These are phyloP conservation scores for Suhomyces kunorum DNA, from an alignment of 1,139 yeast species.

Conservation along the genomic window DNA sequence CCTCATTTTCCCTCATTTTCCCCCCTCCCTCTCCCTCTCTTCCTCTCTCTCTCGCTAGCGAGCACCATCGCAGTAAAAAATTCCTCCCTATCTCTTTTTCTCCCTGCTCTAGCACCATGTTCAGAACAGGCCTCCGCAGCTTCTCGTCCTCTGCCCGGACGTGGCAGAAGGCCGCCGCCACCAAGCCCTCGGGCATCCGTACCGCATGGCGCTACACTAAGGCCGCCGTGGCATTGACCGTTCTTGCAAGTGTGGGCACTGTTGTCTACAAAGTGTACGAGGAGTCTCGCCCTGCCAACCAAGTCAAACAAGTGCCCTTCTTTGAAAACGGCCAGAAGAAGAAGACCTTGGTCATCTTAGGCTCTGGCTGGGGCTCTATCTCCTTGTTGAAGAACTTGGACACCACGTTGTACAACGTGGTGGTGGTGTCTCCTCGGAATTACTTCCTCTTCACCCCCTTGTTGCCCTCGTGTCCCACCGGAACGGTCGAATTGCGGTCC, in stretches of 20 bases:
- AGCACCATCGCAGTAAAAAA: background rate
- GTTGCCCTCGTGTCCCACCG: constrained; percentile 92
- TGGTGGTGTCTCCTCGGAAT: constrained; percentile 90
- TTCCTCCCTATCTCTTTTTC: background rate
- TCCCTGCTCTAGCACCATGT: constrained; percentile 6
- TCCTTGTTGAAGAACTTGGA: constrained; percentile 82
- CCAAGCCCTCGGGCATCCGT: constrained; percentile 22
- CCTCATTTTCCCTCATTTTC: no score
- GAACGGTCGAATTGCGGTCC: constrained; percentile 87
- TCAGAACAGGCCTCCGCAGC: constrained; percentile 12
- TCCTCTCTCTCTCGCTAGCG: background rate
- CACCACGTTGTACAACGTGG: constrained; percentile 82
- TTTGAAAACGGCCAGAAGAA: constrained; percentile 71
- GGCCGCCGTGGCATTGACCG: constrained; percentile 28
- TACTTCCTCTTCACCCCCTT: constrained; percentile 93
- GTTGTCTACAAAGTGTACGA: constrained; percentile 57
- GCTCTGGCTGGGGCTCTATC: constrained; percentile 94
- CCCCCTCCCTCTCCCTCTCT: constrained; percentile 2
- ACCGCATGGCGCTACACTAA: constrained; percentile 35
- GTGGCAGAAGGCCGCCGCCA: constrained; percentile 16
- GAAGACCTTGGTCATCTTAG: constrained; percentile 85
- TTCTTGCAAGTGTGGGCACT: no score
- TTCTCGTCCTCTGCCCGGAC: constrained; percentile 19
- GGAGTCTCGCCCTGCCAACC: constrained; percentile 63
- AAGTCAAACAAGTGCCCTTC: constrained; percentile 49